Conservation (phyloP, 805 yeast genomes). For the Candida pseudofarinosa region DNA sequence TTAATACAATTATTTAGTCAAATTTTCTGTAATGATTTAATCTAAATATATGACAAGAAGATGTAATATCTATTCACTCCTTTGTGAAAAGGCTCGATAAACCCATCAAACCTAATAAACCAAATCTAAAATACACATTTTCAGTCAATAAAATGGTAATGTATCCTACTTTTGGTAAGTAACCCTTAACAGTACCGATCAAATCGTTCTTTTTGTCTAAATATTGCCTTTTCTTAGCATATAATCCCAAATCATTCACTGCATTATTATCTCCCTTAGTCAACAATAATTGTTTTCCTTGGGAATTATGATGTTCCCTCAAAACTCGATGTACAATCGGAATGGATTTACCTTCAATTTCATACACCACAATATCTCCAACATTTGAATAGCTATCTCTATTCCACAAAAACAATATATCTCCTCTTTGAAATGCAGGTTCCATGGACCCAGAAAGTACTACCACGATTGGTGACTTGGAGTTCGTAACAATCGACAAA, state of each 20-base stretch:
- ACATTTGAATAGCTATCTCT: constrained; percentile 62
- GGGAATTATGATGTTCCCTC: constrained; percentile 65
- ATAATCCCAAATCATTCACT: constrained; percentile 82
- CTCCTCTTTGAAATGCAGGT: constrained; percentile 99
- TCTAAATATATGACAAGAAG: no score
- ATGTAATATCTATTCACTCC: constrained; percentile 15
- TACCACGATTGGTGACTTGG: constrained; percentile 92
- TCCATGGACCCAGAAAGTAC: constrained; percentile 99
- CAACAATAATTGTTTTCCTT: constrained; percentile 60
- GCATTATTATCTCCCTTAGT: constrained; percentile 98
- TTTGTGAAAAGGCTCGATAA: constrained; percentile 56
- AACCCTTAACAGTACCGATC: constrained; percentile 89
- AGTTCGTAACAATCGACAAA: constrained; percentile 67
- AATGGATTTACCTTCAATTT: constrained; percentile 69
- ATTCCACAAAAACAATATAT: constrained; percentile 87
- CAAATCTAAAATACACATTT: constrained; percentile 75
- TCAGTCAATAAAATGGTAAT: constrained; percentile 89
- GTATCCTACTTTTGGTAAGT: constrained; percentile 86
- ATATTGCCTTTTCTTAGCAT: constrained; percentile 71
- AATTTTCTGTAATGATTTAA: no score
- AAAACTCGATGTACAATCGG: constrained; percentile 97
- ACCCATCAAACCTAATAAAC: constrained; percentile 70
- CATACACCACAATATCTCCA: constrained; percentile 94
- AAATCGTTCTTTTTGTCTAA: constrained; percentile 74
- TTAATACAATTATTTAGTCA: no score